Percentiles rank a stretch among this genome's conserved stretches.
Conservation (phyloP, 2,329 filamentous ascomycete species). For the Alternaria brassicicola region DNA sequence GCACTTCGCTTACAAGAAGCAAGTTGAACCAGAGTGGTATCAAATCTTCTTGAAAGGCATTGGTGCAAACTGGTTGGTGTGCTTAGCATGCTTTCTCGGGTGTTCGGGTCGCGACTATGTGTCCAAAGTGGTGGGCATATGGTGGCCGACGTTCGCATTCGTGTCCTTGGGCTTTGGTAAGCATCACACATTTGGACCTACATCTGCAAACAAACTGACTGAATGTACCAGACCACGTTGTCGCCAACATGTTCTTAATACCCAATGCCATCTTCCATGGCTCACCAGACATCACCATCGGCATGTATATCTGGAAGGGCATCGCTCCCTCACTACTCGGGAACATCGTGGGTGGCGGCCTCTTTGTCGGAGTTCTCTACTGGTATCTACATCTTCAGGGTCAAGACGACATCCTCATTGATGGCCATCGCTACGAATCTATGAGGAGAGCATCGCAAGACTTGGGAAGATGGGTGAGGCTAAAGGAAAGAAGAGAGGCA, state of each 20-base stretch:
- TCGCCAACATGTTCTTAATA: slow-evolving; percentile 40
- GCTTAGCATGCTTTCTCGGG: slow-evolving; percentile 30
- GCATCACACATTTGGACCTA: not conserved
- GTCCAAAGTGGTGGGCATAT: slow-evolving; percentile 36
- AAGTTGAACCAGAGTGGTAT: slow-evolving; percentile 23
- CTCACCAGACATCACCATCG: slow-evolving; percentile 26
- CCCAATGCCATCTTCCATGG: slow-evolving; percentile 34
- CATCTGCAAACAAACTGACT: not conserved
- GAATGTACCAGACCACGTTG: slow-evolving; percentile 25
- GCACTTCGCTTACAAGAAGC: slow-evolving; percentile 24
- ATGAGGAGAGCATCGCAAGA: not conserved
- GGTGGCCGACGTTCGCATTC: slow-evolving; percentile 36
- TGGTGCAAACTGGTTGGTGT: slow-evolving; percentile 33
- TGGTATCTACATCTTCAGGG: slow-evolving; percentile 11
- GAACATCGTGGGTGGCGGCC: slow-evolving; percentile 29
- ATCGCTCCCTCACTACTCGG: slow-evolving; percentile 33
- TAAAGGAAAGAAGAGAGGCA: not conserved
- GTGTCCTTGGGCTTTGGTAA: slow-evolving; percentile 29
- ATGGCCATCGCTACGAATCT: slow-evolving; percentile 7
- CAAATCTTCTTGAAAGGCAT: slow-evolving; percentile 30
- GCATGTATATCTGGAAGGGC: slow-evolving; percentile 39
- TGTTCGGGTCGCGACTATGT: slow-evolving; percentile 27
- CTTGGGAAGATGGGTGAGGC: not conserved
- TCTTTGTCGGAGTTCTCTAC: slow-evolving; percentile 9
- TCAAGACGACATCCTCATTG: slow-evolving; percentile 1